These are phyloP conservation scores for Carpinus viminea DNA, from an alignment of 306 rosid genomes.

Conservation along the genomic window DNA sequence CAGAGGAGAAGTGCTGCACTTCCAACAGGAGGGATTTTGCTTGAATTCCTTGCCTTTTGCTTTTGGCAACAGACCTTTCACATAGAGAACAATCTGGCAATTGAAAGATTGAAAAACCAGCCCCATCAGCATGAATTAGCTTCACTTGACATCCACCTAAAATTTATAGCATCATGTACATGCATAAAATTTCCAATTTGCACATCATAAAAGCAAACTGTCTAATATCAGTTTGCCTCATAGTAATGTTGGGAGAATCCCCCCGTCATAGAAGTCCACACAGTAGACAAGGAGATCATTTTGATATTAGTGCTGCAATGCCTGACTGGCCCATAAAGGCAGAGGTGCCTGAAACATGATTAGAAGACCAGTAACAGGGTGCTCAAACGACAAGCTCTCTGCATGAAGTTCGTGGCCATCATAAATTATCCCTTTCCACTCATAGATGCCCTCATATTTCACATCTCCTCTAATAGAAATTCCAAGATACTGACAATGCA, in stretches of 20 bases:
- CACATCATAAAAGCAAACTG: neutral
- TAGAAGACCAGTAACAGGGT: conserved; percentile 65
- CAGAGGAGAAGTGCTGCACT: neutral
- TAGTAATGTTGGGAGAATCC: neutral
- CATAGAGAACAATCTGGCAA: neutral
- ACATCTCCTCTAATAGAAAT: conserved; percentile 86
- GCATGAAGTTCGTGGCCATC: conserved; percentile 88
- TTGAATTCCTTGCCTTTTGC: neutral
- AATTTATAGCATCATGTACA: neutral
- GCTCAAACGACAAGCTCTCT: conserved; percentile 67
- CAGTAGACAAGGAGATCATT: neutral
- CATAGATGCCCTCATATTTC: conserved; percentile 80
- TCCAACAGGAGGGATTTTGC: neutral
- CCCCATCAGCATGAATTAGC: neutral
- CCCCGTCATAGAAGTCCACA: neutral
- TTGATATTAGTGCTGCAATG: conserved; percentile 28
- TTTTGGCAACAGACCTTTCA: neutral
- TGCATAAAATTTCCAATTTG: neutral
- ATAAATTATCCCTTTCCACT: conserved; percentile 55
- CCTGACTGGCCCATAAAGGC: conserved; percentile 65
- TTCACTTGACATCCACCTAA: neutral
- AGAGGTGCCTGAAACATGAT: conserved; percentile 59
- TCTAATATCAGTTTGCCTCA: neutral
- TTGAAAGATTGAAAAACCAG: neutral
- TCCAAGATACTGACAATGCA: conserved; percentile 91